These are phyloP conservation scores for Sextonia rubra DNA, from an alignment of 164 flowering plant species.

Conservation along the genomic window DNA sequence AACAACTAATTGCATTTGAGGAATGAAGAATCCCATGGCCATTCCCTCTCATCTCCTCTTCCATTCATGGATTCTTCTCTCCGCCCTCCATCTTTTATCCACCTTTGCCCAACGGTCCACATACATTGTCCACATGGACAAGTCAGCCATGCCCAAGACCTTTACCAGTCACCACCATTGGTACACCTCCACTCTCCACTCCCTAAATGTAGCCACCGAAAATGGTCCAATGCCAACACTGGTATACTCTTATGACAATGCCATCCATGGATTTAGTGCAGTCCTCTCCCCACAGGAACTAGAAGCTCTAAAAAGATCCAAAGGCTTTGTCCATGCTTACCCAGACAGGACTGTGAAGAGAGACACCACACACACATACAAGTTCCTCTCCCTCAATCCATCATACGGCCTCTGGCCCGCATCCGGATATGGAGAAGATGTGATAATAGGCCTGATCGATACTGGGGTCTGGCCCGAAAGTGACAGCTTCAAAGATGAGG, in stretches of 20 bases:
- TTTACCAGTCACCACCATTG: constrained; percentile 34
- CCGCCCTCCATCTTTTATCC: neutral
- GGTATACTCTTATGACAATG: constrained; percentile 38
- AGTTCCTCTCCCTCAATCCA: constrained; percentile 45
- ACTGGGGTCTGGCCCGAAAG: constrained; percentile 46
- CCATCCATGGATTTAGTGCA: constrained; percentile 49
- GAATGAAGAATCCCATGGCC: constrained; percentile 8
- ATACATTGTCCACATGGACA: constrained; percentile 60
- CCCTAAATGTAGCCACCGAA: constrained; percentile 14
- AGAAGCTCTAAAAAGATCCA: constrained; percentile 17
- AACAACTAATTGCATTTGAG: too few relatives aligned
- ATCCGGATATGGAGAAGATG: constrained; percentile 16
- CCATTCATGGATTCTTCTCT: constrained; percentile 16
- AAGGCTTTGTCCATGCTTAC: constrained; percentile 34
- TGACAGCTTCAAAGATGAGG: constrained; percentile 32
- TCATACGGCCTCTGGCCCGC: constrained; percentile 19
- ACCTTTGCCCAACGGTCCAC: constrained; percentile 16
- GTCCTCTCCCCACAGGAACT: constrained; percentile 13
- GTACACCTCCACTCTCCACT: constrained; percentile 35
- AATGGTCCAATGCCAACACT: constrained; percentile 1
- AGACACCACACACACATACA: constrained; percentile 50
- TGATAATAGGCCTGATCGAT: constrained; percentile 34
- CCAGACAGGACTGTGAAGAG: constrained; percentile 23
- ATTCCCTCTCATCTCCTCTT: constrained; percentile 1
- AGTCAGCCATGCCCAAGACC: constrained; percentile 41